These are phyloP conservation scores for Pythium scleroteichum DNA, from an alignment of 352 stramenopile genomes.

Conservation along the genomic window DNA sequence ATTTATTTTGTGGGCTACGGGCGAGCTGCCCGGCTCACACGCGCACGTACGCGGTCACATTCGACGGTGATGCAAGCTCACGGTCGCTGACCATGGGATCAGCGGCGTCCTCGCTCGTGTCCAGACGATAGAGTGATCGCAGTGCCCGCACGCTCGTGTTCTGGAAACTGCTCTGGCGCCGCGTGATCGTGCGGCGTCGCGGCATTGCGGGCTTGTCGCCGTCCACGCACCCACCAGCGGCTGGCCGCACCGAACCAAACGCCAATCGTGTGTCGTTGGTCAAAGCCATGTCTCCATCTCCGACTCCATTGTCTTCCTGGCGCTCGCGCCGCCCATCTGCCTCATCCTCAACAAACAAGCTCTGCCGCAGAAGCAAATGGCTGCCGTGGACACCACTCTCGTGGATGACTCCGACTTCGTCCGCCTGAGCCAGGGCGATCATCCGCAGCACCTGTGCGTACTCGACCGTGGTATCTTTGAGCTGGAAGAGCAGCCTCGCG, in stretches of 20 bases:
- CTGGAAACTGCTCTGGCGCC: slow-evolving; percentile 35
- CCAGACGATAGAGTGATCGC: slow-evolving; percentile 30
- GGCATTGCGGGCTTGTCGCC: slow-evolving; percentile 2
- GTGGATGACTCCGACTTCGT: not conserved
- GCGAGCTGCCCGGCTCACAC: slow-evolving; percentile 13
- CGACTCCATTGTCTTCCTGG: not conserved
- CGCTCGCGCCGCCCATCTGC: not conserved
- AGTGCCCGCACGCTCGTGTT: slow-evolving; percentile 33
- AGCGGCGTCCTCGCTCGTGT: slow-evolving; percentile 12
- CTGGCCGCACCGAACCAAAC: slow-evolving; percentile 15
- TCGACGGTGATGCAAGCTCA: not conserved
- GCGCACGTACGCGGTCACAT: slow-evolving; percentile 17
- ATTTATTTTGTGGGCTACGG: too few relatives aligned
- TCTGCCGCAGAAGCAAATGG: slow-evolving; percentile 22
- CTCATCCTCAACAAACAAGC: slow-evolving; percentile 10
- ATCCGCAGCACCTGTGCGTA: slow-evolving; percentile 50
- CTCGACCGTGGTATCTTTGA: slow-evolving; percentile 42
- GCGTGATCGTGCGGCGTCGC: slow-evolving; percentile 18
- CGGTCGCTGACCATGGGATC: not conserved
- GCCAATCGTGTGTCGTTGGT: slow-evolving; percentile 1
- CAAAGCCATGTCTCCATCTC: not conserved
- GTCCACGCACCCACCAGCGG: slow-evolving; percentile 20
- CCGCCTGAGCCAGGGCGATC: slow-evolving; percentile 31
- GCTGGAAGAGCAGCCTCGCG: slow-evolving; percentile 48
- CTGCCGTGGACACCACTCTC: not conserved